Evolutionary conservation across 495 filamentous ascomycete genomes (phyloP).

Genomic region (Staphylotrichum tortipilum): DNA sequence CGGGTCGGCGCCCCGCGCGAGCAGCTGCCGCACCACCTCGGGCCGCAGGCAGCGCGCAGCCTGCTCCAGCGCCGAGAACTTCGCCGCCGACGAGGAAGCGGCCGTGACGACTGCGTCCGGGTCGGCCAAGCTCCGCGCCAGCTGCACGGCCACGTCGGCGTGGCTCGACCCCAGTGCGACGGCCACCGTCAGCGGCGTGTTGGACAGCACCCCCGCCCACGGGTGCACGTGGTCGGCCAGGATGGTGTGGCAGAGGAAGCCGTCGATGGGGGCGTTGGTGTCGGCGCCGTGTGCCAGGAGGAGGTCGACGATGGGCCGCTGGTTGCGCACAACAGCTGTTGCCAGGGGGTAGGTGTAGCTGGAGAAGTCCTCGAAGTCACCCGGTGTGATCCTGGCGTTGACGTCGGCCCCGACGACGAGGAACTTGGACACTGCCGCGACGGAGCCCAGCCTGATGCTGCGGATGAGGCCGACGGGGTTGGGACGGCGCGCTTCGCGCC

Average conservation of each 20-base stretch:
- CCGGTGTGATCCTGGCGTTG: background rate
- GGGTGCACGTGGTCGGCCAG: background rate
- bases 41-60: background rate
- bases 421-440: background rate
- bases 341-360: background rate
- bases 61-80: background rate
- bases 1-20: background rate
- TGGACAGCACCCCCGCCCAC: background rate
- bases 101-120: background rate
- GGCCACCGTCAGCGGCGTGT: background rate
- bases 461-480: background rate
- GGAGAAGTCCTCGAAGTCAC: background rate
- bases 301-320: background rate
- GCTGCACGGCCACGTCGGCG: background rate
- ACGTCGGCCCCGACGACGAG: background rate
- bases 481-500: background rate
- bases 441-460: background rate
- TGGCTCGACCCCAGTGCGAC: background rate
- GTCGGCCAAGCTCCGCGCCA: background rate
- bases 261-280: background rate
- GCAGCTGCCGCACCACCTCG: background rate
- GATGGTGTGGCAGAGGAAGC: background rate
- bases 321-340: background rate
- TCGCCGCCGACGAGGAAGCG: too few species aligned
- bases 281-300: background rate